These are phyloP conservation scores for Clarireedia sp. DNA, from an alignment of 2,329 filamentous ascomycete species.

Conservation along the genomic window DNA sequence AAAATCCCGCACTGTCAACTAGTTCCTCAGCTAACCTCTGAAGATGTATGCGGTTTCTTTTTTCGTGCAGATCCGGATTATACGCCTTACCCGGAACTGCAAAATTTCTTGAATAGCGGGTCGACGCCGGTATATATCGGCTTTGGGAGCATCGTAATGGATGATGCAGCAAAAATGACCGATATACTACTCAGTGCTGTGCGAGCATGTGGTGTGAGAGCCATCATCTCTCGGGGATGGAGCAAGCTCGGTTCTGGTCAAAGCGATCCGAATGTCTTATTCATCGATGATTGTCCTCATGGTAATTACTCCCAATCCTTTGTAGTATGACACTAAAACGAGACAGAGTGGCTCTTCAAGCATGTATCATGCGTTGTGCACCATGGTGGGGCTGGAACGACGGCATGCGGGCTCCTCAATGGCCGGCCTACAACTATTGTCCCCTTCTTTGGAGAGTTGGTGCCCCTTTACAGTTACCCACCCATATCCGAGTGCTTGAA, in stretches of 20 bases:
- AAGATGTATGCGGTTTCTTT: slow-evolving; percentile 70
- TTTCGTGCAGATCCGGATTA: slow-evolving; percentile 56
- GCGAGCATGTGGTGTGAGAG: slow-evolving; percentile 55
- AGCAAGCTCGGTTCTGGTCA: slow-evolving; percentile 50
- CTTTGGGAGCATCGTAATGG: slow-evolving; percentile 68
- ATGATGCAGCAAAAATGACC: slow-evolving; percentile 60
- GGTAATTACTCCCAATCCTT: slow-evolving; percentile 33
- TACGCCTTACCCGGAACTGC: slow-evolving; percentile 46
- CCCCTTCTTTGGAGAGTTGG: slow-evolving; percentile 64
- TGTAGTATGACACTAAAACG: too few relatives aligned
- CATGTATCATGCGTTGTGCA: slow-evolving; percentile 35
- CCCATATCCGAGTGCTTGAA: too few relatives aligned
- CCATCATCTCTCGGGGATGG: slow-evolving; percentile 68
- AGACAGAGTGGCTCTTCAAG: slow-evolving; percentile 55
- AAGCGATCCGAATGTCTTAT: slow-evolving; percentile 54
- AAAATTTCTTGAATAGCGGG: slow-evolving; percentile 46
- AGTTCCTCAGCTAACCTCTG: neutral
- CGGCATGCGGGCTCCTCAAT: slow-evolving; percentile 63
- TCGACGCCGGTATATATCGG: slow-evolving; percentile 64
- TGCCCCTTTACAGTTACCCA: neutral
- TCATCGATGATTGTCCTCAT: slow-evolving; percentile 67
- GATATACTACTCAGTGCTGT: slow-evolving; percentile 63
- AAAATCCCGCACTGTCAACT: neutral
- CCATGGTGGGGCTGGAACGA: slow-evolving; percentile 32
- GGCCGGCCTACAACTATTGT: slow-evolving; percentile 58